phyloP scores from a whole-genome alignment of 106 monocot species.

The Agapanthus africanus region DNA sequence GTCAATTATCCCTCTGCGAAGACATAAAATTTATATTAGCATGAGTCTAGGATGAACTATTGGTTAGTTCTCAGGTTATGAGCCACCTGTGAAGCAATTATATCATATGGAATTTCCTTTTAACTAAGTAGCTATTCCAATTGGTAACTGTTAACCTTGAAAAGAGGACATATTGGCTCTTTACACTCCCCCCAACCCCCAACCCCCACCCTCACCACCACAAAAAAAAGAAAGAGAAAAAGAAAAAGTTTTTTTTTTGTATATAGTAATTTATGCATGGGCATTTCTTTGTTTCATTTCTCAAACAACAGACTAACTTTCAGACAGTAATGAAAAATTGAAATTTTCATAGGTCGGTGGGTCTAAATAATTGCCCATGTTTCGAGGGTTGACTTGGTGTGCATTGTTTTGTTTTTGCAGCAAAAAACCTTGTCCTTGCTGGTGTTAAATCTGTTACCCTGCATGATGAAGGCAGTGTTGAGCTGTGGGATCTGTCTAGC shows the following conservation, averaged over 20 bases:
- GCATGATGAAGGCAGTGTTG: constrained; percentile 59
- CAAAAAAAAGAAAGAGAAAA: too few relatives aligned
- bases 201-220: too few relatives aligned
- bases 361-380: neutral
- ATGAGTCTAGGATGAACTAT: neutral
- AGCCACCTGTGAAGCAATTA: neutral
- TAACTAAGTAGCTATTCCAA: neutral
- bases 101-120: neutral
- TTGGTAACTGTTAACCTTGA: neutral
- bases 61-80: neutral
- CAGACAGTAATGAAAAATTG: too few relatives aligned
- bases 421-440: constrained; percentile 82
- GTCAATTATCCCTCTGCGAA: neutral
- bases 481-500: constrained; percentile 74
- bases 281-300: neutral
- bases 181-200: too few relatives aligned
- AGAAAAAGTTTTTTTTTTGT: too few relatives aligned
- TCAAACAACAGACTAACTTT: neutral
- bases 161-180: neutral
- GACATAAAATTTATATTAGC: neutral
- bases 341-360: neutral
- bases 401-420: constrained; percentile 29
- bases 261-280: neutral
- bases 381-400: neutral
- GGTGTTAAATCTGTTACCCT: constrained; percentile 76